Conservation (phyloP, 2,329 filamentous ascomycete species). For the Triangularia verruculosa region DNA sequence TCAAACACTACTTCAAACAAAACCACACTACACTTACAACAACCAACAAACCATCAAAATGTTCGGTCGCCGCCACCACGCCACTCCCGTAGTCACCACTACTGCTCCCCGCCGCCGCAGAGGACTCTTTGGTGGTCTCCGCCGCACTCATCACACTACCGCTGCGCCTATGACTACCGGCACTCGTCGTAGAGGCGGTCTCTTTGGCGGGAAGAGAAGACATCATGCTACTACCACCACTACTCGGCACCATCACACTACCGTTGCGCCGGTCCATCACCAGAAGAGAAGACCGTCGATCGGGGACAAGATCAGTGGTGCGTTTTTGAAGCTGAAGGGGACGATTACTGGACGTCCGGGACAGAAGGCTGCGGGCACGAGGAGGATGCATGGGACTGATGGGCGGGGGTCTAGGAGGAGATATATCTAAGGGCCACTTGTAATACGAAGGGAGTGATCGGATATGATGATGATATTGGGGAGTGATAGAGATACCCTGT, state of each 20-base stretch:
- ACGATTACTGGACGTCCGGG: conserved; percentile 65
- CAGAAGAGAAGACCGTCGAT: conserved; percentile 66
- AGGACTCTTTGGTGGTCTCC: conserved; percentile 13
- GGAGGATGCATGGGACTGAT: conserved; percentile 5
- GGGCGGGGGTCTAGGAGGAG: background rate
- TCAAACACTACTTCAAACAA: background rate
- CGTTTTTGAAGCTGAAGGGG: conserved; percentile 70
- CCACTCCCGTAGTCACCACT: conserved; percentile 4
- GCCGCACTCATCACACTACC: conserved; percentile 25
- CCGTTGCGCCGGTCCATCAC: conserved; percentile 42
- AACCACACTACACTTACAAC: background rate
- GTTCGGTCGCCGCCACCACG: conserved; percentile 13
- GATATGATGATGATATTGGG: background rate
- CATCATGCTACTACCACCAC: background rate
- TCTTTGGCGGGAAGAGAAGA: background rate
- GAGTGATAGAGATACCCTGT: background rate
- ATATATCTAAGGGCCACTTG: background rate
- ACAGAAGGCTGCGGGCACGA: conserved; percentile 52
- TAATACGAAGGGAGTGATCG: background rate
- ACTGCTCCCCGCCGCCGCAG: conserved; percentile 3
- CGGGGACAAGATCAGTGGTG: conserved; percentile 75
- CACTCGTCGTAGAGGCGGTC: conserved; percentile 31
- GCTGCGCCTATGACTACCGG: conserved; percentile 65
- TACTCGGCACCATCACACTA: background rate
- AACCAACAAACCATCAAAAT: conserved; percentile 2